Percentiles rank a stretch among this genome's conserved stretches.
phyloP scores from a whole-genome alignment of 495 filamentous ascomycete genomes.

The Annulohypoxylon stygium region DNA sequence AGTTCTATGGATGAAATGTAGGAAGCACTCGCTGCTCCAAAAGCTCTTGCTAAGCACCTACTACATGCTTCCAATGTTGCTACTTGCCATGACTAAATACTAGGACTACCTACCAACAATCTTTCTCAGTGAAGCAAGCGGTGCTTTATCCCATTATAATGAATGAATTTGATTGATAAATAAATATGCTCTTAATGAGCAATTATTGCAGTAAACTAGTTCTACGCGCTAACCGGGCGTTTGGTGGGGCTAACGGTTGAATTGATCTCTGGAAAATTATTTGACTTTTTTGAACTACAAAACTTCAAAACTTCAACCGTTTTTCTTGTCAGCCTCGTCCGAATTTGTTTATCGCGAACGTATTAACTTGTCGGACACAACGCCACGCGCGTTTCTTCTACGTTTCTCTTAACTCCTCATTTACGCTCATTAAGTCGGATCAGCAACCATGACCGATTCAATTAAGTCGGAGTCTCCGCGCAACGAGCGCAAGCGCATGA shows the following conservation, averaged over 20 bases:
- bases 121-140: not conserved
- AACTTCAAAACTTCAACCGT: not conserved
- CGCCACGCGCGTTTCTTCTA: not conserved
- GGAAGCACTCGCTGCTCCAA: not conserved
- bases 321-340: conserved; percentile 38
- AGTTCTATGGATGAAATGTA: not conserved
- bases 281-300: conserved; percentile 17
- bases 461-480: conserved; percentile 7
- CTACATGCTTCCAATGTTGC: not conserved
- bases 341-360: not conserved
- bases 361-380: not conserved
- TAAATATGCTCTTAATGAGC: not conserved
- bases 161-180: not conserved
- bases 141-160: not conserved
- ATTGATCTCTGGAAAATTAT: conserved; percentile 15
- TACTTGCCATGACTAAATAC: not conserved
- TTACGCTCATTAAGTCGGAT: not conserved
- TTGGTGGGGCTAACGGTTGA: conserved; percentile 3
- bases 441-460: conserved; percentile 17
- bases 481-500: conserved; percentile 45
- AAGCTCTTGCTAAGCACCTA: not conserved
- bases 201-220: not conserved
- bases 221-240: not conserved
- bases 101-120: not conserved
- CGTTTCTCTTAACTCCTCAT: not conserved